These are phyloP conservation scores for Acer saccharum DNA, from an alignment of 345 rosid genomes.

Conservation along the genomic window DNA sequence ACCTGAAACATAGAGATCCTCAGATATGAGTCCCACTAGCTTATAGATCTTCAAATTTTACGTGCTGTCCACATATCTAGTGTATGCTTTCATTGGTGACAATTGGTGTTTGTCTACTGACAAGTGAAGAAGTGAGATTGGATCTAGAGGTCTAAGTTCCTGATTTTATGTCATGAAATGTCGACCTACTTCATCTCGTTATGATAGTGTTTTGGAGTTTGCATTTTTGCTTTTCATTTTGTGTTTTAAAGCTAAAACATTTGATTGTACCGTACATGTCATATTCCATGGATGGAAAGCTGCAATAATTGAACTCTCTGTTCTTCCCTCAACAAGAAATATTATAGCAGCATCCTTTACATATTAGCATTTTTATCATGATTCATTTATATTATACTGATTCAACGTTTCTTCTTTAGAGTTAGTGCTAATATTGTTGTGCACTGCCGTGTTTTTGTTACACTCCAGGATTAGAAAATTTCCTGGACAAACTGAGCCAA, in stretches of 20 bases:
- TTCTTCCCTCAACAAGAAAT: not conserved
- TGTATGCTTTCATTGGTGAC: not conserved
- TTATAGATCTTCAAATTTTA: not conserved
- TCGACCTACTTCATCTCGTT: not conserved
- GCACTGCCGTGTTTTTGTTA: not conserved
- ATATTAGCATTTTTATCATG: not conserved
- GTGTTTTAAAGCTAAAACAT: not conserved
- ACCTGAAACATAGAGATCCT: not conserved
- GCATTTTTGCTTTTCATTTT: not conserved
- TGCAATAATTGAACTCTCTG: not conserved
- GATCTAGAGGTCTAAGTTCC: not conserved
- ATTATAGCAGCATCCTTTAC: not conserved
- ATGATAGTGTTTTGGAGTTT: not conserved
- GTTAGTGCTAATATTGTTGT: conserved; percentile 6
- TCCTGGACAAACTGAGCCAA: conserved; percentile 98
- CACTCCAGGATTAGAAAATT: conserved; percentile 83
- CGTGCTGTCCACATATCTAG: not conserved
- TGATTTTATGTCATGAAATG: not conserved
- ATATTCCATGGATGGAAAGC: not conserved
- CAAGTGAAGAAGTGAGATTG: not conserved
- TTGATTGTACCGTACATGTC: not conserved
- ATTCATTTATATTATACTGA: not conserved
- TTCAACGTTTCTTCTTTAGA: not conserved
- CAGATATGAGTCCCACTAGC: not conserved
- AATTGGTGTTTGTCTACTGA: not conserved